Evolutionary conservation across 352 stramenopile species (phyloP).

Genomic region (Phytophthora sansomeana): DNA sequence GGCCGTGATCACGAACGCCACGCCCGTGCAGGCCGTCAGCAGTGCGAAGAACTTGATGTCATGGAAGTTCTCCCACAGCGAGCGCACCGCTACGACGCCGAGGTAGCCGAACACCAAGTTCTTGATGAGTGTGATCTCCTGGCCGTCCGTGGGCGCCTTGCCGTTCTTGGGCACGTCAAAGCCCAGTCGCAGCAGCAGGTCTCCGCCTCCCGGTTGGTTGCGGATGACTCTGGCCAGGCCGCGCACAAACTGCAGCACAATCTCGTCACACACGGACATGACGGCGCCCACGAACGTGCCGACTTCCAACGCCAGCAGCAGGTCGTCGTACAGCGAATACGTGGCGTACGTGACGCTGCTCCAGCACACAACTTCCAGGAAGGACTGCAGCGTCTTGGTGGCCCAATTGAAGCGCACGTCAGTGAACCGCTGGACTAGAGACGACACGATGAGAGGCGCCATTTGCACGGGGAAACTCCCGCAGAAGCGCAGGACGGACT

Average conservation of each 20-base stretch:
- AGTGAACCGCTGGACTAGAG: constrained; percentile 76
- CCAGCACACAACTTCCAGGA: constrained; percentile 82
- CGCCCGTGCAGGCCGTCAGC: constrained; percentile 68
- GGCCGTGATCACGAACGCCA: constrained; percentile 75
- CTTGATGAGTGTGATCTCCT: constrained; percentile 80
- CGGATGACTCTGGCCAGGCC: constrained; percentile 71
- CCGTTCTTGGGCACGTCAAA: constrained; percentile 81
- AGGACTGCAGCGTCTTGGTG: constrained; percentile 86
- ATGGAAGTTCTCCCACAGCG: constrained; percentile 71
- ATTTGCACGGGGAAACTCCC: constrained; percentile 67
- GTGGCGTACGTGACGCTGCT: constrained; percentile 70
- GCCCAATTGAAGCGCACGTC: constrained; percentile 82
- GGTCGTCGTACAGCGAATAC: constrained; percentile 68
- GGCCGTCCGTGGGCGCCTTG: constrained; percentile 69
- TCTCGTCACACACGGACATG: constrained; percentile 85
- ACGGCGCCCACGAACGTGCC: constrained; percentile 78
- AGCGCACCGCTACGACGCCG: constrained; percentile 66
- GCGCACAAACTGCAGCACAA: constrained; percentile 74
- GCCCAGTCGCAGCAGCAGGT: constrained; percentile 64
- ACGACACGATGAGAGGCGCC: constrained; percentile 46
- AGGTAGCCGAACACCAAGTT: constrained; percentile 82
- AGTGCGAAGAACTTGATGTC: constrained; percentile 80
- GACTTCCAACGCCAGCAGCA: constrained; percentile 68
- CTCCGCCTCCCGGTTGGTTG: constrained; percentile 67
- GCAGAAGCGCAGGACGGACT: constrained; percentile 67